These are phyloP conservation scores for Annona squamosa DNA, from an alignment of 164 flowering plant genomes.

Conservation along the genomic window DNA sequence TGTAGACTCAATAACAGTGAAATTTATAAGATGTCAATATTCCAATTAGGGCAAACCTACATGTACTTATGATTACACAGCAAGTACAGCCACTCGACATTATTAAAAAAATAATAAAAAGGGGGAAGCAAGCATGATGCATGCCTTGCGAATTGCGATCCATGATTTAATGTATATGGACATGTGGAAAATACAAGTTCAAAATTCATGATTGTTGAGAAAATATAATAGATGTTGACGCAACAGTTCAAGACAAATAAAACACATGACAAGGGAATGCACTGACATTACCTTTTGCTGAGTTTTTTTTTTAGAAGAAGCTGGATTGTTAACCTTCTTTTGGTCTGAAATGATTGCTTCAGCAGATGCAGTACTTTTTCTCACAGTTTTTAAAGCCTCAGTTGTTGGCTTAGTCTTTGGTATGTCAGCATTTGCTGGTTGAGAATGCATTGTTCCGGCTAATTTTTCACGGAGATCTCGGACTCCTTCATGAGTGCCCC, in stretches of 20 bases:
- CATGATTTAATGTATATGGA: too few species aligned
- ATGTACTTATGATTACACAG: too few species aligned
- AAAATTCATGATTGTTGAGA: not conserved
- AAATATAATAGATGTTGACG: not conserved
- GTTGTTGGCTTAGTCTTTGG: conserved; percentile 35
- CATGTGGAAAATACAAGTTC: not conserved
- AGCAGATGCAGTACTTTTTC: conserved; percentile 31
- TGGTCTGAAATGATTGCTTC: conserved; percentile 39
- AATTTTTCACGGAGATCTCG: conserved; percentile 85
- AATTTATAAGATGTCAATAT: too few species aligned
- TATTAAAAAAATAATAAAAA: too few species aligned
- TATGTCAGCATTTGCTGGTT: conserved; percentile 35
- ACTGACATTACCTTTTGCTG: conserved; percentile 44
- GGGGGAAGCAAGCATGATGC: too few species aligned
- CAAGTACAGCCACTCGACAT: too few species aligned
- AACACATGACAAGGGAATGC: not conserved
- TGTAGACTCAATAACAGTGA: too few species aligned
- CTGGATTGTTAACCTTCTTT: conserved; percentile 32
- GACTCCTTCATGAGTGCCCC: conserved; percentile 34
- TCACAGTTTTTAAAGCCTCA: conserved; percentile 40
- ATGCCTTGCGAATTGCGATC: too few species aligned
- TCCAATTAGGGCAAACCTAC: too few species aligned
- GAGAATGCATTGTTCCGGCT: conserved; percentile 62
- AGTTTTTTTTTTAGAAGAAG: conserved; percentile 35
- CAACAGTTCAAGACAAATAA: not conserved